phyloP scores from a whole-genome alignment of 306 rosid genomes.

The Fragaria iinumae region DNA sequence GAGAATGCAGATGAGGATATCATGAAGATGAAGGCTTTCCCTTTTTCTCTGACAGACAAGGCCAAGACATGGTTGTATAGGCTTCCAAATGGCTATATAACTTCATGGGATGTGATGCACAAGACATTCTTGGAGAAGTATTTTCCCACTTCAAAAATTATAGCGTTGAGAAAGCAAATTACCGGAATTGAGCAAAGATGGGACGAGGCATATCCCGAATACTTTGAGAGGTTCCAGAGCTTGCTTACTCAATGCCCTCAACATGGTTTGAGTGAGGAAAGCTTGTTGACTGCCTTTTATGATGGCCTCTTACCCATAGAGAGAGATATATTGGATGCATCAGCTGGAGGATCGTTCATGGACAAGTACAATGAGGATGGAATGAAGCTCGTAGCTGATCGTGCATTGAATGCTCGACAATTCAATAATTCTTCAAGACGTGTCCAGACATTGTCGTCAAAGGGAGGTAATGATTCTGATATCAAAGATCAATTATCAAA shows the following conservation, averaged over 20 bases:
- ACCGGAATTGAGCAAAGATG: background rate
- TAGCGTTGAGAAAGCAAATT: background rate
- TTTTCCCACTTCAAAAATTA: too few species aligned
- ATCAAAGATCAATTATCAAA: too few species aligned
- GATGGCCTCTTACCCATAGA: background rate
- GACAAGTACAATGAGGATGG: background rate
- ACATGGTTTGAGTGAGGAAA: background rate
- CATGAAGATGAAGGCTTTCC: too few species aligned
- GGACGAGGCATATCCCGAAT: background rate
- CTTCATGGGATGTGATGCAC: too few species aligned
- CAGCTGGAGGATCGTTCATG: background rate
- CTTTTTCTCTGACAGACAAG: too few species aligned
- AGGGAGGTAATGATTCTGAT: background rate
- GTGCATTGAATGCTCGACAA: background rate
- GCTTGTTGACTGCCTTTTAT: background rate
- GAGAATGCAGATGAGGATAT: too few species aligned
- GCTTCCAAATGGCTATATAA: too few species aligned
- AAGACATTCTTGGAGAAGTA: too few species aligned
- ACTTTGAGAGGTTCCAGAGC: background rate
- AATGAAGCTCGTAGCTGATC: background rate
- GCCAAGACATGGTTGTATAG: too few species aligned
- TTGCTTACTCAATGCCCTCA: background rate
- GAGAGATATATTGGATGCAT: background rate
- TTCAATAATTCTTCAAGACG: background rate
- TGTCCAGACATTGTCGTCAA: background rate